Evolutionary conservation across 1,139 yeast genomes (phyloP).

Genomic region (Yamadazyma atlantica): DNA sequence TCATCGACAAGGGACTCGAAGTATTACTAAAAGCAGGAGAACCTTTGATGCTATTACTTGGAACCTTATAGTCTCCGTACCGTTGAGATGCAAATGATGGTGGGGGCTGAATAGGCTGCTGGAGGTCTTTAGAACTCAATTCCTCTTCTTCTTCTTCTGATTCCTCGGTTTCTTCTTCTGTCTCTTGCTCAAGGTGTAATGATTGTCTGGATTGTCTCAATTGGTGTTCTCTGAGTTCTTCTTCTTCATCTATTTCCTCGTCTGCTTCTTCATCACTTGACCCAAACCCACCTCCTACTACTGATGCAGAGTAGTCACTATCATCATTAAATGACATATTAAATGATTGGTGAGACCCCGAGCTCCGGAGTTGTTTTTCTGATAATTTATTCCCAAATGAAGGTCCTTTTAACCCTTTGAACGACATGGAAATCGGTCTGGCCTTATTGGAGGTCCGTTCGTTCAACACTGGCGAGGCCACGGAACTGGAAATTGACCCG

Average conservation of each 20-base stretch:
- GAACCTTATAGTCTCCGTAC: slow-evolving; percentile 2
- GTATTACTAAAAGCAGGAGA: slow-evolving; percentile 8
- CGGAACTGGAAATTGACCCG: slow-evolving; percentile 13
- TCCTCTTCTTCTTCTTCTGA: slow-evolving; percentile 13
- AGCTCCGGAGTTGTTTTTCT: slow-evolving; percentile 28
- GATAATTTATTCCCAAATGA: slow-evolving; percentile 42
- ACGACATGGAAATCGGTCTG: slow-evolving; percentile 68
- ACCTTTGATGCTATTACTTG: slow-evolving; percentile 1
- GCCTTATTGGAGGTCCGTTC: slow-evolving; percentile 11
- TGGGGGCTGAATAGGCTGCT: slow-evolving; percentile 7
- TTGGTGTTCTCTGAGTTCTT: slow-evolving; percentile 1
- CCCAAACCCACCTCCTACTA: slow-evolving; percentile 33
- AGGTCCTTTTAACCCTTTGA: slow-evolving; percentile 62
- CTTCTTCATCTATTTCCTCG: slow-evolving; percentile 6
- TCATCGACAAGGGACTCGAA: slow-evolving; percentile 21
- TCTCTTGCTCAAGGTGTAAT: slow-evolving; percentile 3
- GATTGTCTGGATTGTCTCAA: background rate
- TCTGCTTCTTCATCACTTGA: slow-evolving; percentile 26
- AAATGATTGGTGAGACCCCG: slow-evolving; percentile 47
- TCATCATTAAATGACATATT: slow-evolving; percentile 39
- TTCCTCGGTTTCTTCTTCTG: slow-evolving; percentile 3
- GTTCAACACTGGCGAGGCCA: slow-evolving; percentile 14
- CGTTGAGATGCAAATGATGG: slow-evolving; percentile 4
- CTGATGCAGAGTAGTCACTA: slow-evolving; percentile 19
- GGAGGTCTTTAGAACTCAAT: no score